phyloP scores from a whole-genome alignment of 768 basidiomycete genomes.

The Rhizopogon vinicolor region DNA sequence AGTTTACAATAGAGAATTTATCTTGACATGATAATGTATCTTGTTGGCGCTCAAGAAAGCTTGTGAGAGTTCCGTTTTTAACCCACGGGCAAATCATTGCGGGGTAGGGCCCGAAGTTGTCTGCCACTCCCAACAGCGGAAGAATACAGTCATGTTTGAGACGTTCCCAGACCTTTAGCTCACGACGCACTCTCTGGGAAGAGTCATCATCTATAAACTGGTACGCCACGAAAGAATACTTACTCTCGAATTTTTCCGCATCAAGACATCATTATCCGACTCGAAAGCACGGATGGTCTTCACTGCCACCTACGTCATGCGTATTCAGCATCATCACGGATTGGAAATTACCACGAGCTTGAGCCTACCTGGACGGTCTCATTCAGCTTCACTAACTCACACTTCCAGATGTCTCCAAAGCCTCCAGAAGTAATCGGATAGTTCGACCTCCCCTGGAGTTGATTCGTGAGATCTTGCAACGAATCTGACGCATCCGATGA shows the following conservation, averaged over 20 bases:
- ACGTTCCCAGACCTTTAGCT: slow-evolving; percentile 14
- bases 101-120: slow-evolving; percentile 12
- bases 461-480: neutral
- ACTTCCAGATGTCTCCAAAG: slow-evolving; percentile 1
- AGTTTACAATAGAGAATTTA: slow-evolving; percentile 14
- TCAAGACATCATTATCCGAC: neutral
- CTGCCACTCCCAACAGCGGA: slow-evolving; percentile 11
- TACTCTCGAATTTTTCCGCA: neutral
- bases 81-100: slow-evolving; percentile 19
- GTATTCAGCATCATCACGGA: neutral
- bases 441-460: neutral
- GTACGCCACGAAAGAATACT: neutral
- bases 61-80: slow-evolving; percentile 9
- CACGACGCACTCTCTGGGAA: slow-evolving; percentile 20
- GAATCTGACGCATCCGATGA: no score
- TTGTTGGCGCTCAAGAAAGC: slow-evolving; percentile 7
- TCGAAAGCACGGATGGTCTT: neutral
- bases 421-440: neutral
- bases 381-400: slow-evolving; percentile 10
- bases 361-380: neutral
- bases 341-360: neutral
- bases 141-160: slow-evolving; percentile 15
- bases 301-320: neutral
- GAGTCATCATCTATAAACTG: neutral
- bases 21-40: slow-evolving; percentile 1